Evolutionary conservation across 805 yeast species (phyloP).

Genomic region (Zygosaccharomyces rouxii): DNA sequence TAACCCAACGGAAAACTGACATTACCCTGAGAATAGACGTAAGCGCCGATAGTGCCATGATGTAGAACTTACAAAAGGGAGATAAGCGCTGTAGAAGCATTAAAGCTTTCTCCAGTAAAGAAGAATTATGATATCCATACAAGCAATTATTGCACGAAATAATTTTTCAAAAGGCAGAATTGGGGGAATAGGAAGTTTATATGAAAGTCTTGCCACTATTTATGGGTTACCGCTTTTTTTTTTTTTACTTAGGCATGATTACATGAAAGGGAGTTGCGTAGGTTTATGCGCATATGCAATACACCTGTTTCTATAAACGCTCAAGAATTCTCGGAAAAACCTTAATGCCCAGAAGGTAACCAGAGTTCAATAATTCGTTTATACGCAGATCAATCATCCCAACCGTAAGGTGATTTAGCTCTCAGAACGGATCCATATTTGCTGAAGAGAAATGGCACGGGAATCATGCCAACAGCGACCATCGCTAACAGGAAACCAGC

Average conservation of each 20-base stretch:
- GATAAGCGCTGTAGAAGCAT: not conserved
- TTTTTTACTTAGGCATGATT: not conserved
- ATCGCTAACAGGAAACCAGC: slow-evolving; percentile 52
- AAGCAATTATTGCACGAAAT: not conserved
- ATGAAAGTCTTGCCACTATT: too few species aligned
- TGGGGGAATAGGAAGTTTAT: too few species aligned
- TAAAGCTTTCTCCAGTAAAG: not conserved
- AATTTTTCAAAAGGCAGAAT: not conserved
- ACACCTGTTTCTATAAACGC: not conserved
- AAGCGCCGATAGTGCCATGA: not conserved
- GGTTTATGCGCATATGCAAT: not conserved
- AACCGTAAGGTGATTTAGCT: slow-evolving; percentile 45
- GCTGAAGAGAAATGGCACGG: slow-evolving; percentile 53
- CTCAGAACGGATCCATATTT: slow-evolving; percentile 43
- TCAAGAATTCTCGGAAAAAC: not conserved
- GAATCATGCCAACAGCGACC: slow-evolving; percentile 46
- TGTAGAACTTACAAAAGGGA: not conserved
- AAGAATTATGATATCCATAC: not conserved
- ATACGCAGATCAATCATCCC: slow-evolving; percentile 30
- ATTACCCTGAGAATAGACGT: not conserved
- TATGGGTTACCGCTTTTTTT: too few species aligned
- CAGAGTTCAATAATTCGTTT: too few species aligned
- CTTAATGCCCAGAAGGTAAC: not conserved
- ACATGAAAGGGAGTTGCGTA: not conserved
- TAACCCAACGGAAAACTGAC: not conserved